Base-by-base conservation (phyloP, 768 basidiomycete genomes). In the Sporobolomyces phaffii region DNA sequence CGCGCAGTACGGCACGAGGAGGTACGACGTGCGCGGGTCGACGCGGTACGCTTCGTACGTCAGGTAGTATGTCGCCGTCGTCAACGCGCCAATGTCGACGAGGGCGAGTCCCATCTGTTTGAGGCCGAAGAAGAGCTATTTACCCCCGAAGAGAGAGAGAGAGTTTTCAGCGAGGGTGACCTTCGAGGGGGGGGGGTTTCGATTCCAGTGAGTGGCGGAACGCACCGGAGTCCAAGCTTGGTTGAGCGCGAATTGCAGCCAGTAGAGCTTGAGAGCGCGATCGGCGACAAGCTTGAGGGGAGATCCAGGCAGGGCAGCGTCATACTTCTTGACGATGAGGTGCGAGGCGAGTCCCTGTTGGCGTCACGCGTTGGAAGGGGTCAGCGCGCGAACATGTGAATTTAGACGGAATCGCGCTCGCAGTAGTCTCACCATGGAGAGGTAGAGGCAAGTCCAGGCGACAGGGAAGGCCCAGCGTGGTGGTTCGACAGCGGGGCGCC, bases 171-270 rank as follows among this genome's bases (percentile, higher is more conserved):
- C n/a, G n/a, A n/a, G n/a, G n/a, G n/a, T n/a, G n/a, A n/a, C n/a
- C n/a, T n/a, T n/a, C n/a, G n/a, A n/a, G n/a, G n/a, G n/a, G n/a
- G n/a, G n/a, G n/a, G n/a, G n/a, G n/a, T n/a, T n/a, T n/a, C n/a
- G n/a, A n/a, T n/a, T n/a, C n/a, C n/a, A n/a, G n/a, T n/a, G n/a
- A n/a, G n/a, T n/a, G n/a, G n/a, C n/a, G 36, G 26, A 38, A 48
- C 66, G 14, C 17, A 65, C 66, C 6, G 73, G 73, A 17, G 73
- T 72, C 73, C 73, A 74, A 3, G 56, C 54, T 47, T 68, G 57
- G 63, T 74, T 74, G 24, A 74, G 65, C 9, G 58, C 71, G 41
- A 70, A 72, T 33, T 72, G 70, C 3, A 34, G 47, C 64, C 69
- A 74, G 65, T 72, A 74, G 24, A 72, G 60, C 54, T 65, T 62